Base-by-base conservation (phyloP, 257 asterid genomes). In the Petunia axillaris region DNA sequence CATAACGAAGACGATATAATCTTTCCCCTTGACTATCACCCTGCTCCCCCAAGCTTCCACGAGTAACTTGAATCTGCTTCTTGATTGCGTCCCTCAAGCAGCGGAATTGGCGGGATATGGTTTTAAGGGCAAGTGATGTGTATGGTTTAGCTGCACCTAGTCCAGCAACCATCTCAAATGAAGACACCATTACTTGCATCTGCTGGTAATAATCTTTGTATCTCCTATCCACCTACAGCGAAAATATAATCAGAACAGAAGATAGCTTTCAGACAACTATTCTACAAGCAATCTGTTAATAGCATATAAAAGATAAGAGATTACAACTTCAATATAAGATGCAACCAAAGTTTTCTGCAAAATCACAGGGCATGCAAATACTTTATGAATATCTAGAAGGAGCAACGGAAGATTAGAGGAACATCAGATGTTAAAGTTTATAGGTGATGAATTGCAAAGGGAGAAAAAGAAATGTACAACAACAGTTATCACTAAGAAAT, bases 101-200 rank as follows among this genome's bases (percentile, higher is more conserved):
- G 46, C 95, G 88, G 54, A 93, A 91, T 82, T 91, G 98, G 81
- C 90, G 81, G 57, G 97, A 91, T 80, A 93, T 91, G 38, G 95
- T 91, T 65, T 68, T 85, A 13, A 82, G 91, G 81, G 98, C 94
- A 54, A 93, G 91, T 3, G 92, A 82, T 4, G 97, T 91, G 85
- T 93, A 93, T 39, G 93, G 84, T 65, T 77, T 84, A 63, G 94
- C 91, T n/a, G 97, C 90, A 1, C 97, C 98, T 59, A 57, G 60
- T 35, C 97, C 97, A 10, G 90, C 91, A 50, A 86, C 82, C 80
- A 81, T 84, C 50, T 93, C 97, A 76, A 93, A 89, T 11, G 95
- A 90, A 16, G 97, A 89, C 13, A 84, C 90, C 76, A 91, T 76
- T 52, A 74, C 83, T 83, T 89, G 94, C 92, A 93, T 89, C 80